Percentiles rank a stretch among this genome's conserved stretches.
These are phyloP conservation scores for Globisporangium nodosum DNA, from an alignment of 352 stramenopile genomes.

Conservation along the genomic window DNA sequence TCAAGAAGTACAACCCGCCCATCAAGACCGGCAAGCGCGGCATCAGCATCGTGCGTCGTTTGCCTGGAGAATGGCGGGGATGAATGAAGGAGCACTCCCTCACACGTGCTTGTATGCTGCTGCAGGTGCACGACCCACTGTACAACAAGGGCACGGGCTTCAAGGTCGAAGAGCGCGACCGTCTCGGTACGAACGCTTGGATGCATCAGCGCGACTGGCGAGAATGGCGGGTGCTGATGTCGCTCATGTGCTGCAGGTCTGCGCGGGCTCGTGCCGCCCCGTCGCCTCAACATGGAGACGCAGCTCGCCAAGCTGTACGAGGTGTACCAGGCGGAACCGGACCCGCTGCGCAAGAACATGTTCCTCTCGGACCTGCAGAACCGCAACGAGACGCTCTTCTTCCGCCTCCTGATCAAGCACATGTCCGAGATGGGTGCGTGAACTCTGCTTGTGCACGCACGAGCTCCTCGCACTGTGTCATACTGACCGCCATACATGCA, in stretches of 20 bases:
- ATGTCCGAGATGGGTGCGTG: conserved; percentile 89
- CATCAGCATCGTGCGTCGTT: conserved; percentile 56
- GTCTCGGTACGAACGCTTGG: conserved; percentile 43
- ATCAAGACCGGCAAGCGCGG: conserved; percentile 72
- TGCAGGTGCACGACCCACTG: conserved; percentile 68
- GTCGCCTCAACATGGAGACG: conserved; percentile 57
- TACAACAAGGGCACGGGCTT: conserved; percentile 90
- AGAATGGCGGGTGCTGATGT: background rate
- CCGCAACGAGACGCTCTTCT: conserved; percentile 95
- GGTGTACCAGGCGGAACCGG: conserved; percentile 54
- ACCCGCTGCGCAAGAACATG: conserved; percentile 90
- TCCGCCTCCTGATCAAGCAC: conserved; percentile 89
- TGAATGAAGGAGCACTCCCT: background rate
- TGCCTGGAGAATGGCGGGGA: background rate
- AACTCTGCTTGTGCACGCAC: conserved; percentile 13
- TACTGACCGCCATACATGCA: background rate
- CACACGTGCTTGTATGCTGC: background rate
- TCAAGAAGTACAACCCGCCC: conserved; percentile 78
- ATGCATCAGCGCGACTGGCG: background rate
- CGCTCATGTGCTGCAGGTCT: conserved; percentile 31
- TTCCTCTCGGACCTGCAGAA: conserved; percentile 94
- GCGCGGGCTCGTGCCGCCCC: conserved; percentile 77
- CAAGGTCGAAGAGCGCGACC: conserved; percentile 75
- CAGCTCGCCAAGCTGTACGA: conserved; percentile 78
- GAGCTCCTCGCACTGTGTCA: conserved; percentile 11